Base-by-base conservation (phyloP, 2,329 filamentous ascomycete species). In the Hymenotorrendiella dingleyae region DNA sequence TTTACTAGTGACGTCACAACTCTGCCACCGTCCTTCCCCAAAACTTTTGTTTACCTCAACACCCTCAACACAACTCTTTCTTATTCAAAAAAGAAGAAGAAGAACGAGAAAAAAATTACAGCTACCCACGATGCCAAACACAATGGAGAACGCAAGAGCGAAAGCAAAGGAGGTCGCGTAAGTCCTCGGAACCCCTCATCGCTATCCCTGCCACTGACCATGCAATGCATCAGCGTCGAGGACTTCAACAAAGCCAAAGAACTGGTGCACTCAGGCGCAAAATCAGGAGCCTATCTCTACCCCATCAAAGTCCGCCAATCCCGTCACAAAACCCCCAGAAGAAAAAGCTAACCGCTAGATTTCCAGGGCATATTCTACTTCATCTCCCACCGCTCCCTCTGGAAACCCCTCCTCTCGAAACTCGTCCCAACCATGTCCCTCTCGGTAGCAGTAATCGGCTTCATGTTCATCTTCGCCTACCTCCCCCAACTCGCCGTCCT, bases 381-480 rank as follows among this genome's bases (percentile, higher is more conserved):
- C 55, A 35, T 72, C 32, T 68, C 67, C 19, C 76, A 81, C 50
- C 67, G 67, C 12, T 62, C 69, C 6, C 61, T 82, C 34, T 82
- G 78, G 78, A 72, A 71, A 54, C 78, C 78, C 1, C 72, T 82
- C 32, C 51, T 73, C 27, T 73, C 71, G 6, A 71, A 71, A 46
- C 62, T 82, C 33, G 61, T 69, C 2, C 74, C 76, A 3, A 88
- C 83, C 21, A 54, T 94, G 38, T 72, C 75, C 1, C 74, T 95
- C 2, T 88, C 86, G 11, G 64, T 82, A 8, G 76, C 78, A 33
- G 81, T 96, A 34, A 82, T 90, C 1, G 71, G 72, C 9, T 71
- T 77, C 63, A 94, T 96, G 87, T 96, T 97, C 66, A 69, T 84
- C 54, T 81, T 96, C 61, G 85, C 89, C 36, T 96, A 95, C 62